Evolutionary conservation across 2,329 filamentous ascomycete genomes (phyloP).

Genomic region (Fusarium pininemorale): DNA sequence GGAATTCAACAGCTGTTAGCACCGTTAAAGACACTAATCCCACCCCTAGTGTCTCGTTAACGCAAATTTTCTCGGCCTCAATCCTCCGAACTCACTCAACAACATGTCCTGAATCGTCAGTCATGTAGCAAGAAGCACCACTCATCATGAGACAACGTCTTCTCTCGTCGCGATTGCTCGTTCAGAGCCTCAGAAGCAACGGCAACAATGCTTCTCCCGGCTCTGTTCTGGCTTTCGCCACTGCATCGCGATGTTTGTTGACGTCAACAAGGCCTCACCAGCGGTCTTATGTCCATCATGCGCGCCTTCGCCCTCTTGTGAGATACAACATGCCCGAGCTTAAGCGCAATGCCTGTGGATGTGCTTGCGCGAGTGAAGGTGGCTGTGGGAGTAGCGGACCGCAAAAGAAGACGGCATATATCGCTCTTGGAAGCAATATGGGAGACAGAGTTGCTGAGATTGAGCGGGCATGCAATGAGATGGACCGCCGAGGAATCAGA

Average conservation of each 20-base stretch:
- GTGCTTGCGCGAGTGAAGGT: constrained; percentile 45
- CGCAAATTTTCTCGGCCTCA: constrained; percentile 39
- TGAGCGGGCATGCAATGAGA: constrained; percentile 80
- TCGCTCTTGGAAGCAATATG: constrained; percentile 93
- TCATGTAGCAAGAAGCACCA: constrained; percentile 26
- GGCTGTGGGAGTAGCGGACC: constrained; percentile 42
- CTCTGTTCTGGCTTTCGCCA: constrained; percentile 19
- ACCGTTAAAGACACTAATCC: not conserved
- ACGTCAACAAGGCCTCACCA: constrained; percentile 14
- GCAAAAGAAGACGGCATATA: constrained; percentile 67
- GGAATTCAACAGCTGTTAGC: not conserved
- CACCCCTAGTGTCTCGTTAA: constrained; percentile 33
- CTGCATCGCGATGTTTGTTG: constrained; percentile 17
- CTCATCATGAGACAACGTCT: constrained; percentile 34
- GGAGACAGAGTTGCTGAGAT: constrained; percentile 87
- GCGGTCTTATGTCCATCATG: constrained; percentile 10
- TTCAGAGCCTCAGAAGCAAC: constrained; percentile 7
- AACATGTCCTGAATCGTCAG: constrained; percentile 10
- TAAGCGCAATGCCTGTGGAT: constrained; percentile 47
- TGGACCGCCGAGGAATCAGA: constrained; percentile 76
- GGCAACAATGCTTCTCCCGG: constrained; percentile 5
- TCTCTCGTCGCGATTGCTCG: constrained; percentile 14
- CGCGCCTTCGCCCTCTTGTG: constrained; percentile 25
- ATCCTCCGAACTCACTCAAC: constrained; percentile 12
- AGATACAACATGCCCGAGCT: constrained; percentile 22